Evolutionary conservation across 169 alveolate species (phyloP), one percentile per base, ranked within the genome.

Genomic region (Eimeria sp.): DNA sequence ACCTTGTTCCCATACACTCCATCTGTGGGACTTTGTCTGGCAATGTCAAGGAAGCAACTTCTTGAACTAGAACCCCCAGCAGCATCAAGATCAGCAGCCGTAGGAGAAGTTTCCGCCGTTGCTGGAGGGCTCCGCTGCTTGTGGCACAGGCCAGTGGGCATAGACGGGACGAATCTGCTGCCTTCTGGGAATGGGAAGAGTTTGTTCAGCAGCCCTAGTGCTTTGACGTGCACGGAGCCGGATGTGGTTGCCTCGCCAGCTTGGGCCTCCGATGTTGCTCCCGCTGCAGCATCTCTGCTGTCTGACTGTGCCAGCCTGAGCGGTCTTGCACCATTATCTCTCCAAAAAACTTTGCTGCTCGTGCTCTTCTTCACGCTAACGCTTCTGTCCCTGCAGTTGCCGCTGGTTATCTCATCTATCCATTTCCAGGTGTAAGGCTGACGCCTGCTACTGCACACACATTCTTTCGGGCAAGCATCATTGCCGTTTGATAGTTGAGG

Each of bases 161-260:
- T 58, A 11, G 92, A 84, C 10, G 92, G 92, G 40, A 34, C 18
- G 49, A 54, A 84, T 16, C 57, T 11, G n/a, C 78, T 54, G 34
- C 92, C 92, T 30, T 54, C 92, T 16, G 92, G 92, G 92, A 84
- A 84, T 2, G 92, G 92, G 70, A 76, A 54, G 34, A 84, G 92
- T 22, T 61, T 49, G 4, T 27, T 30, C 34, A 84, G 75, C 92
- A 84, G 34, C 0, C 34, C 25, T 70, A 84, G 57, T 34, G 92
- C 92, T 57, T 20, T 43, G 54, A 27, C 54, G 43, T 84, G 57
- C 11, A 49, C 7, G 70, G 45, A 14, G n/a, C 10, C 4, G 89
- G n/a, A 1, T 7, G 22, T 47, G 67, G 89, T 67, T 80, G 47
- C 75, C 58, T n/a, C 76, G 22, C 58, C 30, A 30, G 75, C 70